Evolutionary conservation across 192 early-diverging fungal genomes (phyloP), one percentile per base, ranked within the genome.

Genomic region (Coemansia reversa): DNA sequence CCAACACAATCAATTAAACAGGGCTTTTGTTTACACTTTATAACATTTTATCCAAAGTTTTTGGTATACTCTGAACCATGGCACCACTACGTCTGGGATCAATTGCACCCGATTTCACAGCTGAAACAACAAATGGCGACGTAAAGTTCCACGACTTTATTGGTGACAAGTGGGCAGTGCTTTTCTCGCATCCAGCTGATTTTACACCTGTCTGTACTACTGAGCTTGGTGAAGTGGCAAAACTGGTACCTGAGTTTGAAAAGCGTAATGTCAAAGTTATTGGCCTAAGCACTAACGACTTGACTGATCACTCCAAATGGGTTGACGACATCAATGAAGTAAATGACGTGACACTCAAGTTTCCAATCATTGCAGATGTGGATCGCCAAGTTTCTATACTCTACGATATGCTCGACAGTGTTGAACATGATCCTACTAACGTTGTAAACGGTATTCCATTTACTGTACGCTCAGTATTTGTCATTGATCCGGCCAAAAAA

Each of bases 171-270:
- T 98, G 97, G 97, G 91, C 86, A 42, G 84, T 98, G 35, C 89
- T 98, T n/a, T 98, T 98, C 81, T 98, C 96, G 27, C 96, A 98
- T 75, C 96, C 97, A 14, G 97, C 93, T 59, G 94, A 96, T 84
- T 97, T 96, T 58, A 96, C 83, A 23, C 94, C 94, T 28, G 94
- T 96, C 24, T 96, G 96, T 84, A 96, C 94, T 30, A 97, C 94
- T 14, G 97, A 98, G 83, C 90, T 98, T 62, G 97, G 95, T 55
- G 88, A 86, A 24, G 93, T 96, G 23, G 94, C 95, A 64, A 88
- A 84, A 65, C 88, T 97, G 48, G 68, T 73, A 52, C 70, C 83
- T 33, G 86, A 97, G 74, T 98, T 91, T 75, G 82, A 80, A 14
- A 76, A 74, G 60, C 91, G 97, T 74, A 78, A 83, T 68, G 93